Conservation (phyloP, 257 asterid species). For the Mitragyna speciosa region DNA sequence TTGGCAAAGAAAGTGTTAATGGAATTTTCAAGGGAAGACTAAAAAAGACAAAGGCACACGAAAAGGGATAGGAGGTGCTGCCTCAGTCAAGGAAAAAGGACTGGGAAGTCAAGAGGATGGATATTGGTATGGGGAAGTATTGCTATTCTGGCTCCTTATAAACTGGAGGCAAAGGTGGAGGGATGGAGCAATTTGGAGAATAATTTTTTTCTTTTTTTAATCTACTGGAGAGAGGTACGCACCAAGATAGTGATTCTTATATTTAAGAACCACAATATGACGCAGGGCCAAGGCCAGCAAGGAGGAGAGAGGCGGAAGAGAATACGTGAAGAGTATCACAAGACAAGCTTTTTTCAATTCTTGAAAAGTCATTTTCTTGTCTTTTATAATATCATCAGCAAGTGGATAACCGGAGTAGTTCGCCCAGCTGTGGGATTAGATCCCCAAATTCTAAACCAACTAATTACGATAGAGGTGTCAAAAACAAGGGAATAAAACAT, state of each 20-base stretch:
- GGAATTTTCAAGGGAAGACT: not conserved
- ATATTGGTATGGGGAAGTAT: conserved; percentile 35
- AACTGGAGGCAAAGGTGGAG: conserved; percentile 34
- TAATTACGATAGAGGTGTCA: conserved; percentile 45
- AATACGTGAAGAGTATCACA: conserved; percentile 16
- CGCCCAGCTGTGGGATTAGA: conserved; percentile 60
- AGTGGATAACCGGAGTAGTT: conserved; percentile 49
- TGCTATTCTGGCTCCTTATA: conserved; percentile 36
- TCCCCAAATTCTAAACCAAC: conserved; percentile 44
- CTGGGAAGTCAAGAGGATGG: conserved; percentile 18
- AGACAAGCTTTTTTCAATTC: conserved; percentile 25
- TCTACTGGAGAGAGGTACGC: not conserved
- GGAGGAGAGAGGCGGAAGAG: conserved; percentile 15
- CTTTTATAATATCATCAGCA: conserved; percentile 39
- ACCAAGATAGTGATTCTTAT: conserved; percentile 34
- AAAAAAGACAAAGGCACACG: not conserved
- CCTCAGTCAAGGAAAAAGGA: conserved; percentile 31
- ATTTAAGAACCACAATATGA: conserved; percentile 26
- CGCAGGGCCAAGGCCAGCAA: conserved; percentile 1
- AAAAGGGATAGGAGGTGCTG: conserved; percentile 6
- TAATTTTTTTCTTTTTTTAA: conserved; percentile 11
- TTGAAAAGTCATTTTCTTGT: conserved; percentile 50
- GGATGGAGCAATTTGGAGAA: conserved; percentile 46
- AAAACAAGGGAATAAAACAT: conserved; percentile 21
- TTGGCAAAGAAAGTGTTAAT: not conserved